Percentiles rank a stretch among this genome's conserved stretches.
Evolutionary conservation across 1,139 yeast species (phyloP).

Genomic region (Diutina rugosa): DNA sequence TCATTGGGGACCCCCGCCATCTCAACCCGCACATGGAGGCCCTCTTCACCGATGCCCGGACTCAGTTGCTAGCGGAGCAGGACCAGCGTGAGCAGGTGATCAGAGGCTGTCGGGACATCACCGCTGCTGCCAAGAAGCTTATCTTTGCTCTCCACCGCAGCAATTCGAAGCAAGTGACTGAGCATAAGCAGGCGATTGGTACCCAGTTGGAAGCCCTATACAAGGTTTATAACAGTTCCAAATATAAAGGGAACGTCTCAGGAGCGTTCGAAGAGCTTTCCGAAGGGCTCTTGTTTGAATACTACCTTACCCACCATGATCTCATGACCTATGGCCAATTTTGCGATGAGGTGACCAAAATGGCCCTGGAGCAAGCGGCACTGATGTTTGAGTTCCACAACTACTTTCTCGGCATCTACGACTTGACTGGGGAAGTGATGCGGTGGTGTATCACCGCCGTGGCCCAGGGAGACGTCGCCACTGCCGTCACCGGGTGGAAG

Average conservation of each 20-base stretch:
- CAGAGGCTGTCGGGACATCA: slow-evolving; percentile 22
- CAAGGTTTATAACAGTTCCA: slow-evolving; percentile 5
- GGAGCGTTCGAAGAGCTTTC: slow-evolving; percentile 23
- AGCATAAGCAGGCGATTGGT: slow-evolving; percentile 4
- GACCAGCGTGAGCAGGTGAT: slow-evolving; percentile 23
- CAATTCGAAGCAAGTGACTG: slow-evolving; percentile 6
- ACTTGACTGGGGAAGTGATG: slow-evolving; percentile 32
- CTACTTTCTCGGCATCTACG: slow-evolving; percentile 26
- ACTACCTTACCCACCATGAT: slow-evolving; percentile 10
- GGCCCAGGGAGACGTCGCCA: background rate
- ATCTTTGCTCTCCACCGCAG: slow-evolving; percentile 25
- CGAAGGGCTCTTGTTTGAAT: slow-evolving; percentile 24
- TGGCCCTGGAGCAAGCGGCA: background rate
- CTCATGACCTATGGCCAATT: slow-evolving; percentile 10
- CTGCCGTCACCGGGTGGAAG: slow-evolving; percentile 7
- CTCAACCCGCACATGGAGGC: background rate
- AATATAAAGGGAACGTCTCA: slow-evolving; percentile 11
- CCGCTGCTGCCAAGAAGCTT: slow-evolving; percentile 23
- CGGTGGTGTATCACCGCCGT: slow-evolving; percentile 14
- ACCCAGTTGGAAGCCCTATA: slow-evolving; percentile 4
- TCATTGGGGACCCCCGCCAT: background rate
- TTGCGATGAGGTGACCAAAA: slow-evolving; percentile 6
- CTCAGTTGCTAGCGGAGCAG: slow-evolving; percentile 8
- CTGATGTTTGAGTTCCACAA: slow-evolving; percentile 11
- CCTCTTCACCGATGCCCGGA: background rate